Base-by-base conservation (phyloP, 345 rosid species). In the Linum tenue region DNA sequence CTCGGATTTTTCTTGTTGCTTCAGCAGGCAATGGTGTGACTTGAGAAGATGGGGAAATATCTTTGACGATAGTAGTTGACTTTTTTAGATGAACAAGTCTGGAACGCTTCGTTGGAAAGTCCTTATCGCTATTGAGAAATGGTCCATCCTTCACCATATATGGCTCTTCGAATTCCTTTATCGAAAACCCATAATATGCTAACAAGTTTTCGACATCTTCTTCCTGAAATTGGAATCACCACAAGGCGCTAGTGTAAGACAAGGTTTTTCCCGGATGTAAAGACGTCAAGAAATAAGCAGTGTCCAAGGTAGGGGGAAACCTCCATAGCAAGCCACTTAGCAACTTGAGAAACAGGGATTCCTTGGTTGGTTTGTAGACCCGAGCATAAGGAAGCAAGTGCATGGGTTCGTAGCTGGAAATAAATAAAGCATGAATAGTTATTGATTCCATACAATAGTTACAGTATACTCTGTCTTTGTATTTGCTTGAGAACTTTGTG, bases 291-390 rank as follows among this genome's bases (percentile, higher is more conserved):
- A 48, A 48, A 9, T 48, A 48, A 48, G 11, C 44, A 41, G 6
- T 41, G 44, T 48, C 14, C 9, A 12, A 48, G 14, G 14, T 57
- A 69, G 44, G 39, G 71, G 39, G 50, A 17, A 81, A 86, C 97
- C 97, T 94, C 99, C 81, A 90, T 84, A 55, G 86, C 97, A 68
- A 94, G 86, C 99, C 99, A 94, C 74, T 76, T 75, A 51, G 96
- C 85, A 69, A 75, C 79, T 73, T 70, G 83, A 60, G 83, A 68
- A 63, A 94, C 80, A 67, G 99, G 99, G 69, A 90, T 81, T 75
- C 99, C 99, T 82, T 90, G 96, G 70, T 83, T 90, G 79, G 55
- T 82, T 81, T 76, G 97, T 62, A 94, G 84, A 72, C 91, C 87
- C 75, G 83, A 74, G 79, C 86, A 90, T 65, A 94, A 82, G 55